Evolutionary conservation across 2,329 filamentous ascomycete genomes (phyloP), one percentile per base, ranked within the genome.

Genomic region (Aspergillus unguis): DNA sequence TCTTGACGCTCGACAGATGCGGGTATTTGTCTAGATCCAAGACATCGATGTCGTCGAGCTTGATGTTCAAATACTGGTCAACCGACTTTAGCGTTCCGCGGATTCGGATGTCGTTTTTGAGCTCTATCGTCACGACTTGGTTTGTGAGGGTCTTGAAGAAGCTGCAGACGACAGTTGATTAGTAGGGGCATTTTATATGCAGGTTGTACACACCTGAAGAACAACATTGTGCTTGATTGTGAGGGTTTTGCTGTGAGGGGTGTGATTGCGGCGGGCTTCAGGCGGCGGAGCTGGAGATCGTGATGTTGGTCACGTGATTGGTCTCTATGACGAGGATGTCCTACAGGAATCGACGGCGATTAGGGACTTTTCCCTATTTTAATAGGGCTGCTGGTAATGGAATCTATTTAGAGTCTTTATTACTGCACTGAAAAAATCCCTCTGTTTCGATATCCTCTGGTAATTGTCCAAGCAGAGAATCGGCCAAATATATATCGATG

Each of bases 101-200:
- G 72, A 99, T 95, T 70, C 92, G 91, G 64, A 99, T 95, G 76
- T 99, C 94, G 74, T 99, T 99, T 78, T 99, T 99, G 72, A 99
- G 88, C 79, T 99, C 94, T 70, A 99, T 91, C 43, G 92, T 97
- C 68, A 99, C 92, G 79, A 95, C 86, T 63, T 94, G 88, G 79
- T 96, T 94, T 71, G 96, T 95, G 67, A 97, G 88, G 49, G 92
- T 97, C 75, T 97, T 97, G 85, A 97, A 97, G 80, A 96, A 97
- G 78, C 89, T 94, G 69, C 8, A 37, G 23, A 11, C 8, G 35
- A n/a, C 8, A 35, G 3, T 17, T 6, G 3, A n/a, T 44, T 31
- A 37, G 37, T 3, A n/a, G 29, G 28, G 28, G 1, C 4, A 28
- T 23, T 45, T 17, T 50, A 25, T 25, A 31, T 35, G 25, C 17